Evolutionary conservation across 2,329 filamentous ascomycete species (phyloP).

Genomic region (Helminthosporium solani): DNA sequence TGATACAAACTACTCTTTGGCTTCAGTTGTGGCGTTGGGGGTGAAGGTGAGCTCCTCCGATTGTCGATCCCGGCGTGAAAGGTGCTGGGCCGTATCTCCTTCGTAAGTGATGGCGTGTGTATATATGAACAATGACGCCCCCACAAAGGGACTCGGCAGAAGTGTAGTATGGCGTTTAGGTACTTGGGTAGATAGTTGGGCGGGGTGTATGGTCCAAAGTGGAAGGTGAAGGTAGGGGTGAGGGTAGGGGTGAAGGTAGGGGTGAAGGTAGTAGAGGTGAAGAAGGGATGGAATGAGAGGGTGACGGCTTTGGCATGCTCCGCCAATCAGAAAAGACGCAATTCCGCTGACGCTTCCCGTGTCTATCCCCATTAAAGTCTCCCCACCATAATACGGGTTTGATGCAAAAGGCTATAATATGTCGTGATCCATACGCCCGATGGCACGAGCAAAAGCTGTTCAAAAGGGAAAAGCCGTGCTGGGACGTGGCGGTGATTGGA

Average conservation of each 20-base stretch:
- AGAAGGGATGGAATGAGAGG: not conserved
- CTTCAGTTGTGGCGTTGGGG: no score
- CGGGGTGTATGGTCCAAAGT: no score
- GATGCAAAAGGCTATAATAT: constrained; percentile 7
- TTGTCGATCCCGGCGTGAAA: no score
- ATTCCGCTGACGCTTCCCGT: not conserved
- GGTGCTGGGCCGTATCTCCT: no score
- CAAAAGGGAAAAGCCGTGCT: not conserved
- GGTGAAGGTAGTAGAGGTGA: not conserved
- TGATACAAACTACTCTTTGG: no score
- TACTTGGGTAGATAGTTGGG: no score
- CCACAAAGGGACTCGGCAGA: no score
- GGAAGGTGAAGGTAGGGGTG: not conserved
- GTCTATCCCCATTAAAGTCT: not conserved
- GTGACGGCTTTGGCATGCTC: not conserved
- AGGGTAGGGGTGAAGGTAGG: not conserved
- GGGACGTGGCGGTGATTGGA: not conserved
- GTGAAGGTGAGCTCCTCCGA: no score
- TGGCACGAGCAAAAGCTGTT: not conserved
- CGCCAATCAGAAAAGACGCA: constrained; percentile 2
- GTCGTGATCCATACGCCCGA: constrained; percentile 12
- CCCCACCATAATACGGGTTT: not conserved
- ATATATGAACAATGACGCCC: no score
- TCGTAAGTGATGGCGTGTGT: no score
- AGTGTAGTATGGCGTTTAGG: no score